Evolutionary conservation across 768 basidiomycete genomes (phyloP), one percentile per base, ranked within the genome.

Genomic region (Neoboletus magnificus): DNA sequence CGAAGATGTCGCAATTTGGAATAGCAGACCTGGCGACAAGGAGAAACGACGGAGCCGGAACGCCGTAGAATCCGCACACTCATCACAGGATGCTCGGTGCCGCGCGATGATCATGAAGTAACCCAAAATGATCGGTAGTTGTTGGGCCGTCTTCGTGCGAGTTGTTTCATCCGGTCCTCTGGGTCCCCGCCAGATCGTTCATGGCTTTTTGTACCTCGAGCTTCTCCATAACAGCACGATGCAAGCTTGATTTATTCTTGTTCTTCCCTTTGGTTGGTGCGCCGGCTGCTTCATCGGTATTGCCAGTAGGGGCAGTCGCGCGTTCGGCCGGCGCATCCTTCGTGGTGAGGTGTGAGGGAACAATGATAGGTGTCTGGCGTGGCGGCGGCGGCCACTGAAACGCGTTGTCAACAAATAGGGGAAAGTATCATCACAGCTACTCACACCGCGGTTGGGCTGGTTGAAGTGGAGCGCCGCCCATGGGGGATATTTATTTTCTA

Each of bases 401-500:
- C 29, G 22, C 35, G 44, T 30, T 27, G 29, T 42, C 25, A 52
- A 50, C 11, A 13, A 25, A 47, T 7, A 11, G 11, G 22, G 1
- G 20, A 27, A 49, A 18, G 13, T 39, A 40, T 36, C 46, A n/a
- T 37, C 27, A 52, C 54, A 35, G 18, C 52, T 5, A 79, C 87
- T 46, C 72, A 92, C 91, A 27, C 85, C 87, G 54, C 91, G 82
- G 62, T 83, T 79, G 3, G 91, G 91, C 65, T 93, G 90, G 53
- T 88, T 91, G 67, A 92, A 92, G 65, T 92, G 90, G n/a, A 92
- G 73, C 9, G 90, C 89, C 0, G 90, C 88, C 90, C 90, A 92
- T 6, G 90, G 88, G 3, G 90, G 90, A 63, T 89, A 91, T 50
- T 91, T 89, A 62, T 82, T 88, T 67, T 93, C 90, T 2, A 93